A percentile compares a stretch with the other conserved stretches of the same genome.
Conservation (phyloP, 768 basidiomycete genomes). For the Termitomyces sp. region DNA sequence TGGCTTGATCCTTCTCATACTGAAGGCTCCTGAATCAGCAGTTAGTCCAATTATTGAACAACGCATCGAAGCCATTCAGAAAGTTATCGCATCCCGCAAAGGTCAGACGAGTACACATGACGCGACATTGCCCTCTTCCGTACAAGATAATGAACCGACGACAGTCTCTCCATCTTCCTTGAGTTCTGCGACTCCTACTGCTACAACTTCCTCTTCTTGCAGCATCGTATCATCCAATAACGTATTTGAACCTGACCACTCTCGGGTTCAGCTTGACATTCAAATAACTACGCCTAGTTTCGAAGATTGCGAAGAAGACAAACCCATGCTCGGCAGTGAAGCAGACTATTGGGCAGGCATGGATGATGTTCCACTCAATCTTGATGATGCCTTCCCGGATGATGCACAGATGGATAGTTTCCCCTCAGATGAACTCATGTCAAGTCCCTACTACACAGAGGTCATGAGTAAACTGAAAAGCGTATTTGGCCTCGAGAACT, state of each 20-base stretch:
- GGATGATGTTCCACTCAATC: slow-evolving; percentile 32
- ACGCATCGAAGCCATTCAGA: slow-evolving; percentile 33
- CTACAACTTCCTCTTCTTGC: not conserved
- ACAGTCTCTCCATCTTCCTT: not conserved
- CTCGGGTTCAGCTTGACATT: not conserved
- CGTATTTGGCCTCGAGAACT: slow-evolving; percentile 60
- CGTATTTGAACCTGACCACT: not conserved
- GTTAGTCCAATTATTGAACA: slow-evolving; percentile 29
- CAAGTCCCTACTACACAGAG: slow-evolving; percentile 37
- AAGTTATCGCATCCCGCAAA: slow-evolving; percentile 23
- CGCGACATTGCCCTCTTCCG: not conserved
- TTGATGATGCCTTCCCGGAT: slow-evolving; percentile 21
- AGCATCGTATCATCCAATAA: not conserved
- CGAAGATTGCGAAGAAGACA: slow-evolving; percentile 1
- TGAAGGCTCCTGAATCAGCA: not conserved
- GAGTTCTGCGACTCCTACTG: not conserved
- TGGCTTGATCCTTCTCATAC: not conserved
- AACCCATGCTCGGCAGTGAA: slow-evolving; percentile 31
- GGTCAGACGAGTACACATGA: not conserved
- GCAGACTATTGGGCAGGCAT: slow-evolving; percentile 43
- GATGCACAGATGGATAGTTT: slow-evolving; percentile 14
- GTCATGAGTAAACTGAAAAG: slow-evolving; percentile 45
- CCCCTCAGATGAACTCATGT: slow-evolving; percentile 10
- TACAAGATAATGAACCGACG: not conserved
- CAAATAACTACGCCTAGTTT: not conserved